Evolutionary conservation across 345 rosid species (phyloP), one percentile per base, ranked within the genome.

Genomic region (Eucalyptus fibrosa): DNA sequence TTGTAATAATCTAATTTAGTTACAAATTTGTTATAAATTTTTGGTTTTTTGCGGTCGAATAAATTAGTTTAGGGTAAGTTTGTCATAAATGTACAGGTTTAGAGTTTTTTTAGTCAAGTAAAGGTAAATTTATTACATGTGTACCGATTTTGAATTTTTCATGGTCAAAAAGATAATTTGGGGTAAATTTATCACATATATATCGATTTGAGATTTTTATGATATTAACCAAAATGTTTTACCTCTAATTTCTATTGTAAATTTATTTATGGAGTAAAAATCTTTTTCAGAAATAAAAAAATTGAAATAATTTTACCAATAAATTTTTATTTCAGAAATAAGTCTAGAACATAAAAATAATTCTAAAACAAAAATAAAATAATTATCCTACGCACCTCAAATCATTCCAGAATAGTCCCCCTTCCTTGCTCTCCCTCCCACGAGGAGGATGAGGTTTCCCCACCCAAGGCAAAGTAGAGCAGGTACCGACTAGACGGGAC

Each of bases 271-370:
- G 2, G 2, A 8, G 24, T 53, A 53, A 53, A 53, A 53, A 53
- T 53, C 0, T 8, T 8, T 53, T 8, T 53, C 10, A 53, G 0
- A 53, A 53, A 53, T 3, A 53, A 53, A 53, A 53, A 17, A 51
- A 19, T 0, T 53, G 2, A 53, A 53, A 53, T 53, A 19, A 53
- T 19, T 19, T 19, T 19, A 53, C 0, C 59, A 53, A 53, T 3
- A 0, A 0, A 53, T 0, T 53, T 53, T 0, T 53, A 7, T 19
- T 53, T 53, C 2, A 19, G 2, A 53, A 53, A 19, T 19, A 53
- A 53, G 1, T 53, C 5, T 19, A 3, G 0, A 53, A 19, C 0
- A 19, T 0, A 4, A 53, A 21, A 21, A 8, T 21, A 19, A 53
- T 53, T 53, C 0, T 53, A 53, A 53, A 53, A 53, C 0, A 3